Conservation (phyloP, 2,329 filamentous ascomycete genomes). For the Penicillium sp. region DNA sequence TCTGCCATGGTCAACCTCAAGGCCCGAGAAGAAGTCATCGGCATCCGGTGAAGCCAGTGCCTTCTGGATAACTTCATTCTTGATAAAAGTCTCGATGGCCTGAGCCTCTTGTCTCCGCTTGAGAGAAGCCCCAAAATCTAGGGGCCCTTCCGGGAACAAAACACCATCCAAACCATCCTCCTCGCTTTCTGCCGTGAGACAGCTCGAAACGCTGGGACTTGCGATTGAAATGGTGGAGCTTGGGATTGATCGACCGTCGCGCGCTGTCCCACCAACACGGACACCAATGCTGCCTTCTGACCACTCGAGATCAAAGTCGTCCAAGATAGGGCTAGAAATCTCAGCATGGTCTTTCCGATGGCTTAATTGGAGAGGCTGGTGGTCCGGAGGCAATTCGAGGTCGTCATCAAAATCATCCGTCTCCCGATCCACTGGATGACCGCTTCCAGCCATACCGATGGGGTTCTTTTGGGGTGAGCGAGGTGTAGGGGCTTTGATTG, state of each 20-base stretch:
- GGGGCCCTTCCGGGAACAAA: slow-evolving; percentile 78
- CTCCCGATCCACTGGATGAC: slow-evolving; percentile 46
- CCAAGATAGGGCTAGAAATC: slow-evolving; percentile 65
- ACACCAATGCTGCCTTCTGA: slow-evolving; percentile 92
- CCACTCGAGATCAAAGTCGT: slow-evolving; percentile 85
- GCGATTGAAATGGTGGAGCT: slow-evolving; percentile 88
- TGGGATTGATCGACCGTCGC: slow-evolving; percentile 77
- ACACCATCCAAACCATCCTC: slow-evolving; percentile 93
- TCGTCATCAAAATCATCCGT: slow-evolving; percentile 76
- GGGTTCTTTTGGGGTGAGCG: slow-evolving; percentile 60
- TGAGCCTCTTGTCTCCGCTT: slow-evolving; percentile 68
- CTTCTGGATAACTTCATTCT: slow-evolving; percentile 31
- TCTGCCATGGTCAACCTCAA: slow-evolving; percentile 85
- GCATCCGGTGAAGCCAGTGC: slow-evolving; percentile 39
- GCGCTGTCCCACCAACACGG: slow-evolving; percentile 82
- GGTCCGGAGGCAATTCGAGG: slow-evolving; percentile 72
- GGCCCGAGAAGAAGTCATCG: slow-evolving; percentile 83
- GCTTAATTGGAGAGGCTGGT: slow-evolving; percentile 67
- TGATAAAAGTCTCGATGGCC: slow-evolving; percentile 38
- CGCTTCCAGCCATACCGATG: slow-evolving; percentile 59
- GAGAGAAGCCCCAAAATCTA: slow-evolving; percentile 81
- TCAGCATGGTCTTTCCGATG: slow-evolving; percentile 65
- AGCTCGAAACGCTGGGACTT: slow-evolving; percentile 91
- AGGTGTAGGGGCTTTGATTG: slow-evolving; percentile 71
- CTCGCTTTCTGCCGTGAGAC: slow-evolving; percentile 88